phyloP scores from a whole-genome alignment of 2,329 filamentous ascomycete genomes.

The Chaetomium globosum region DNA sequence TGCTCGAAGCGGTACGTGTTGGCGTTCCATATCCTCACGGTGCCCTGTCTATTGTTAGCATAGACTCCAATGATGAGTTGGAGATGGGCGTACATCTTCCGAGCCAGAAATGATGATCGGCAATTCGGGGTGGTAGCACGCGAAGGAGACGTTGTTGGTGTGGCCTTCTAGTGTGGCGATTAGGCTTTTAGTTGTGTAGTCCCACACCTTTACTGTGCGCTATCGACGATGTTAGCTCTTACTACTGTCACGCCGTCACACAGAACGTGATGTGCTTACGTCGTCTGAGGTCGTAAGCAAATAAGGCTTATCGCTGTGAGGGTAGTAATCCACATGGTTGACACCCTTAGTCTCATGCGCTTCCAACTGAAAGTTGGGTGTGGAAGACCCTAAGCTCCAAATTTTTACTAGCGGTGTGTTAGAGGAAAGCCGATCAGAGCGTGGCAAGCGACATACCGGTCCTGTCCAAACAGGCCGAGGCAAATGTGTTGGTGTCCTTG shows the following conservation, averaged over 20 bases:
- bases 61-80: too few relatives aligned
- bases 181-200: constrained; percentile 96
- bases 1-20: constrained; percentile 97
- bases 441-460: constrained; percentile 53
- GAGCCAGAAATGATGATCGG: constrained; percentile 97
- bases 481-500: constrained; percentile 90
- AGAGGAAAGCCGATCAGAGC: neutral
- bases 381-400: constrained; percentile 92
- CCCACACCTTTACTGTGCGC: constrained; percentile 96
- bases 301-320: constrained; percentile 76
- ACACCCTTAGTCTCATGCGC: constrained; percentile 97
- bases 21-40: constrained; percentile 95
- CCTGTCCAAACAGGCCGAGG: constrained; percentile 90
- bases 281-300: constrained; percentile 96
- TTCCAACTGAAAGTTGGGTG: constrained; percentile 93
- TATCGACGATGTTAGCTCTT: constrained; percentile 16
- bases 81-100: constrained; percentile 62
- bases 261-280: constrained; percentile 19
- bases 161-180: constrained; percentile 97
- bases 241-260: too few relatives aligned
- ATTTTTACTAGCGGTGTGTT: constrained; percentile 54
- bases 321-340: constrained; percentile 93
- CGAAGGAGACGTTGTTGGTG: constrained; percentile 97
- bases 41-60: constrained; percentile 31
- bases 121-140: constrained; percentile 94